A percentile compares a stretch with the other conserved stretches of the same genome.
Conservation (phyloP, 1,284 basidiomycete species). For the Irpex rosettiformis region DNA sequence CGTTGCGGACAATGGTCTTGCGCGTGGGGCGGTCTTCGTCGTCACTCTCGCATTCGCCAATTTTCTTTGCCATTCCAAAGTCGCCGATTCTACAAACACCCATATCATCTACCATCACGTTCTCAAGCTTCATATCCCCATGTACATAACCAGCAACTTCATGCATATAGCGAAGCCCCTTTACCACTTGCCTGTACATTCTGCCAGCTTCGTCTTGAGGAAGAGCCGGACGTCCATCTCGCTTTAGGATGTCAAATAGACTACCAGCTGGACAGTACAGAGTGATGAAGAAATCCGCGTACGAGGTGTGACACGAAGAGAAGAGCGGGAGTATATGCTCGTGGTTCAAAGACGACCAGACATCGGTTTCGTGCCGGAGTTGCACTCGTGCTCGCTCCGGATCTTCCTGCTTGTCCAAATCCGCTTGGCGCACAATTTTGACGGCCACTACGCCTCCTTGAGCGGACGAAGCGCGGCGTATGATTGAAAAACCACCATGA, state of each 20-base stretch:
- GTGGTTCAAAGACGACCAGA: constrained; percentile 79
- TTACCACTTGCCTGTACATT: constrained; percentile 88
- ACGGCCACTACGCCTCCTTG: constrained; percentile 75
- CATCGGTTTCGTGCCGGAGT: constrained; percentile 71
- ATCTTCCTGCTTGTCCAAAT: constrained; percentile 48
- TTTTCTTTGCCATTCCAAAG: constrained; percentile 75
- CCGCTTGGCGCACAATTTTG: constrained; percentile 71
- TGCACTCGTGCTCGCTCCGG: constrained; percentile 47
- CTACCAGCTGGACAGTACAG: constrained; percentile 83
- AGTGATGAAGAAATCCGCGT: constrained; percentile 82
- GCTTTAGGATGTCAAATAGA: constrained; percentile 79
- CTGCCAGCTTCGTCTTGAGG: constrained; percentile 78
- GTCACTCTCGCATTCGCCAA: constrained; percentile 49
- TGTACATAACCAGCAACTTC: constrained; percentile 77
- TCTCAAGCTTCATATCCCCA: constrained; percentile 95
- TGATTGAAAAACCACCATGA: constrained; percentile 84
- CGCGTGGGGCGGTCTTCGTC: constrained; percentile 21
- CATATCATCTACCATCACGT: constrained; percentile 86
- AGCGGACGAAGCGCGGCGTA: constrained; percentile 67
- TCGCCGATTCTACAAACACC: constrained; percentile 80
- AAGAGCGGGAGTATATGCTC: constrained; percentile 84
- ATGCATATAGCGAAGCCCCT: constrained; percentile 86
- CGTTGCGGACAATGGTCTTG: background rate
- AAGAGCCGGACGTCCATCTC: constrained; percentile 61
- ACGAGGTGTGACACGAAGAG: constrained; percentile 57